A percentile compares a stretch with the other conserved stretches of the same genome.
Evolutionary conservation across 768 basidiomycete genomes (phyloP).

Genomic region (Paxillus involutus): DNA sequence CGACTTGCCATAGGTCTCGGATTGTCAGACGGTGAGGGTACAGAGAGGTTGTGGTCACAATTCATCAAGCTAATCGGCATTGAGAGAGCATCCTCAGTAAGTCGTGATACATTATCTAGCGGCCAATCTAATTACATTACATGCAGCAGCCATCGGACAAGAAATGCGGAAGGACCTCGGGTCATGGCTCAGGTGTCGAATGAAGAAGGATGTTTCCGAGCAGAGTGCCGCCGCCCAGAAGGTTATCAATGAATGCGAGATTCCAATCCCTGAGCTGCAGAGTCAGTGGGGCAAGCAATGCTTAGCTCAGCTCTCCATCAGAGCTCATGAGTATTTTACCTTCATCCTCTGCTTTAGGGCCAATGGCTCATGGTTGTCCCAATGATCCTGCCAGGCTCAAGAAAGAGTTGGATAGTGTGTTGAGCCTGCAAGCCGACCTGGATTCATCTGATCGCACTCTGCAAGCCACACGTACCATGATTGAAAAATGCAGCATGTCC

Average conservation of each 20-base stretch:
- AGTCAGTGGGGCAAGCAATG: slow-evolving; percentile 1
- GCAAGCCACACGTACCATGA: not conserved
- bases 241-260: not conserved
- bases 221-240: slow-evolving; percentile 6
- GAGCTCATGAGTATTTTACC: not conserved
- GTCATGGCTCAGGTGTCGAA: slow-evolving; percentile 28
- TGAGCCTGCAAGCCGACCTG: slow-evolving; percentile 31
- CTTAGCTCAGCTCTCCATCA: slow-evolving; percentile 3
- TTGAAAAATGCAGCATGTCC: slow-evolving; percentile 5
- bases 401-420: slow-evolving; percentile 32
- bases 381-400: slow-evolving; percentile 31
- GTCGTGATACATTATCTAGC: slow-evolving; percentile 1
- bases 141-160: slow-evolving; percentile 23
- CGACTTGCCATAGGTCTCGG: slow-evolving; percentile 9
- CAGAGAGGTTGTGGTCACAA: slow-evolving; percentile 30
- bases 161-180: slow-evolving; percentile 32
- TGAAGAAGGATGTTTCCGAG: slow-evolving; percentile 12
- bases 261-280: not conserved
- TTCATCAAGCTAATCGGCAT: slow-evolving; percentile 34
- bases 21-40: slow-evolving; percentile 23
- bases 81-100: slow-evolving; percentile 31
- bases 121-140: not conserved
- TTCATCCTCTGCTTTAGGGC: not conserved
- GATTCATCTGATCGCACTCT: slow-evolving; percentile 27
- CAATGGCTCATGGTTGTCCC: not conserved